phyloP scores from a whole-genome alignment of 2,329 filamentous ascomycete species.

The Teratosphaeria nubilosa region DNA sequence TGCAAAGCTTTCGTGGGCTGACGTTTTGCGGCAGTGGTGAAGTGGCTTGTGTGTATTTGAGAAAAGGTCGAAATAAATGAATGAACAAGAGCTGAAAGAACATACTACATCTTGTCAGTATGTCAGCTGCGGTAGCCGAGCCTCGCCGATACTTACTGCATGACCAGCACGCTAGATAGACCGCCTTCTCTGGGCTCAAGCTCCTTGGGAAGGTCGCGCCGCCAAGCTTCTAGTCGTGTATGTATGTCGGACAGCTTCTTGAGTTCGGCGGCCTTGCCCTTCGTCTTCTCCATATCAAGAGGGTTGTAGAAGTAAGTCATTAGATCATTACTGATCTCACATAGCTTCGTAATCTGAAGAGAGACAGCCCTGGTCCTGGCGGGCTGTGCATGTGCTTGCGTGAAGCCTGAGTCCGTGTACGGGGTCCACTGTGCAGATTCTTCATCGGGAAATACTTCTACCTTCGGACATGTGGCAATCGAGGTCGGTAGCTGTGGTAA shows the following conservation, averaged over 20 bases:
- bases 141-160: conserved; percentile 60
- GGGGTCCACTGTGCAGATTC: conserved; percentile 80
- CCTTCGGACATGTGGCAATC: conserved; percentile 75
- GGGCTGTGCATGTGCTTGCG: conserved; percentile 63
- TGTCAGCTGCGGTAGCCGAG: not conserved
- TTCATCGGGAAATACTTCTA: conserved; percentile 82
- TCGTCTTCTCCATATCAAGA: conserved; percentile 46
- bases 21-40: conserved; percentile 81
- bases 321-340: conserved; percentile 88
- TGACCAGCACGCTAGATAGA: conserved; percentile 68
- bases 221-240: conserved; percentile 81
- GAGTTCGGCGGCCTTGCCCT: conserved; percentile 71
- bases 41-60: conserved; percentile 73
- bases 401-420: conserved; percentile 74
- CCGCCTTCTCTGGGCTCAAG: conserved; percentile 84
- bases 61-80: conserved; percentile 86
- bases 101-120: conserved; percentile 55
- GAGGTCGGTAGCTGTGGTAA: conserved; percentile 74
- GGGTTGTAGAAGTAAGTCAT: conserved; percentile 88
- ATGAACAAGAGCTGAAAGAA: conserved; percentile 95
- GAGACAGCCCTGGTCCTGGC: conserved; percentile 73
- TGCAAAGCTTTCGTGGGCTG: conserved; percentile 82
- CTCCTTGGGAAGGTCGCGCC: conserved; percentile 70
- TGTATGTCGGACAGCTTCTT: conserved; percentile 91
- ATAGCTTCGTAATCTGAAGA: conserved; percentile 70